phyloP scores from a whole-genome alignment of 495 filamentous ascomycete species.

The Trichoderma erinaceum region DNA sequence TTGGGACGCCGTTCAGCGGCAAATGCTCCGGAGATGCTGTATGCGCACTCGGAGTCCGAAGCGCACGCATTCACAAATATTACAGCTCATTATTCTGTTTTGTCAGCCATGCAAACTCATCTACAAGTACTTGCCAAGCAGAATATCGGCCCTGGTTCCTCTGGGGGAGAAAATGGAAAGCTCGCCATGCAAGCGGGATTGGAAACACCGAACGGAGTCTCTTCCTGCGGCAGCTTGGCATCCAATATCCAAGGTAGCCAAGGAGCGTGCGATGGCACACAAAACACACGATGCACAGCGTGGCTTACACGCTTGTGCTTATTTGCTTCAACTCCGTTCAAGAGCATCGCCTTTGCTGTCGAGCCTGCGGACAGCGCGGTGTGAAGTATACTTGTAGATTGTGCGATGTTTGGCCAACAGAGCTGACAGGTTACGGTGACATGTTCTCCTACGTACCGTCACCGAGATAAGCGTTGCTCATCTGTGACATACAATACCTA shows the following conservation, averaged over 20 bases:
- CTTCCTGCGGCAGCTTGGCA: not conserved
- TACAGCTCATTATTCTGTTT: conserved; percentile 7
- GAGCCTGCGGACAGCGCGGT: not conserved
- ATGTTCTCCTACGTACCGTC: not conserved
- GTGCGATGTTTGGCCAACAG: not conserved
- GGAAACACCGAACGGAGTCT: not conserved
- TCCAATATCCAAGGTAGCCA: not conserved
- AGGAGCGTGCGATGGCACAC: not conserved
- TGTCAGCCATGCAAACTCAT: not conserved
- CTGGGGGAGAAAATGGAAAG: not conserved
- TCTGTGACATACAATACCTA: not conserved
- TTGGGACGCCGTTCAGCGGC: not conserved
- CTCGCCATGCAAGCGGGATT: not conserved
- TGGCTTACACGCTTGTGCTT: too few relatives aligned
- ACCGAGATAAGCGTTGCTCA: conserved; percentile 3
- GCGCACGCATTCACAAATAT: not conserved
- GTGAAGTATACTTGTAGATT: not conserved
- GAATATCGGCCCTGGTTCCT: not conserved
- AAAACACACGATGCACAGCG: not conserved
- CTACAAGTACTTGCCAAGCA: too few relatives aligned
- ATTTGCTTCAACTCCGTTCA: not conserved
- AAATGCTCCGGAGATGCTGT: conserved; percentile 1
- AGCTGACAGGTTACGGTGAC: not conserved
- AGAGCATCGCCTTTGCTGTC: not conserved
- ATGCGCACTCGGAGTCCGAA: conserved; percentile 4